These are phyloP conservation scores for Priceomyces haplophilus DNA, from an alignment of 805 yeast genomes.

Conservation along the genomic window DNA sequence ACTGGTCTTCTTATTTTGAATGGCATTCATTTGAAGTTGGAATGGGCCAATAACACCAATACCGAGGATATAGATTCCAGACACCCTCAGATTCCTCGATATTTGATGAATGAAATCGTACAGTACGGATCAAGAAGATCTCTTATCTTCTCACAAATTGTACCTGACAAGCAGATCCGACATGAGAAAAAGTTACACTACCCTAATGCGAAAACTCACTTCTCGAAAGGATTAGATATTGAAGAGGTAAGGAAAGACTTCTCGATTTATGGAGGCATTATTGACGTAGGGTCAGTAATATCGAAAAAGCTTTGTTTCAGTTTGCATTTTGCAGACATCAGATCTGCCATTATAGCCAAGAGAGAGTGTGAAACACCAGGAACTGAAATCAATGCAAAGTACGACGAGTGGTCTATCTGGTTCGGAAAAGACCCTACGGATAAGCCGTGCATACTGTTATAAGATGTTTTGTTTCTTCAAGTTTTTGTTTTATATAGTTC, in stretches of 20 bases:
- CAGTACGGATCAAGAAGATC: constrained; percentile 53
- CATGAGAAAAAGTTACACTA: constrained; percentile 26
- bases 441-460: constrained; percentile 38
- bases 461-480: neutral
- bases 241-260: constrained; percentile 49
- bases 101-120: constrained; percentile 29
- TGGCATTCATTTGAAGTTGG: constrained; percentile 47
- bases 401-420: constrained; percentile 60
- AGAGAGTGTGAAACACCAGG: constrained; percentile 32
- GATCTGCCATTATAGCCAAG: constrained; percentile 60
- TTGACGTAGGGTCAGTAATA: constrained; percentile 64
- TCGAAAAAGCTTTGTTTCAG: constrained; percentile 62
- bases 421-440: constrained; percentile 69
- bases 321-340: constrained; percentile 55
- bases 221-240: constrained; percentile 43
- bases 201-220: constrained; percentile 44
- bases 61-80: constrained; percentile 17
- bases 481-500: constrained; percentile 1
- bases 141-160: constrained; percentile 38
- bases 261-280: constrained; percentile 52
- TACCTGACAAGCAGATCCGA: constrained; percentile 21
- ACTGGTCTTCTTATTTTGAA: constrained; percentile 58
- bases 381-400: constrained; percentile 41
- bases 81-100: constrained; percentile 23
- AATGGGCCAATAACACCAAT: constrained; percentile 41